These are phyloP conservation scores for Amanita molliuscula DNA, from an alignment of 768 basidiomycete species.

Conservation along the genomic window DNA sequence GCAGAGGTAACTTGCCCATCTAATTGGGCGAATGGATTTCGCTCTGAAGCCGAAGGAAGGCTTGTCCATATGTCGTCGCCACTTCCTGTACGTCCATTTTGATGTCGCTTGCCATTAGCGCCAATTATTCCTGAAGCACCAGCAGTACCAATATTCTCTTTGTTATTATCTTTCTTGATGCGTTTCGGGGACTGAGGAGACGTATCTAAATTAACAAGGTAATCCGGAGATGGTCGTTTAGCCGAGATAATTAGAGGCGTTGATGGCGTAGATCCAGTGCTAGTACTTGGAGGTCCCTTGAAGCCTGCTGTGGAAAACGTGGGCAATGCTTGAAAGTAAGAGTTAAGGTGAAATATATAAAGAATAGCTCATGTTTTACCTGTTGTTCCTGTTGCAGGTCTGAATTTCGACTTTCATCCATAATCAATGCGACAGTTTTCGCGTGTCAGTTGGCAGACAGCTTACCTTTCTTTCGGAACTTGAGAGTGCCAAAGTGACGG, in stretches of 20 bases:
- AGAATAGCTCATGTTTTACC: not conserved
- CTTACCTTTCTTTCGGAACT: not conserved
- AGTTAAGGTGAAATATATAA: not conserved
- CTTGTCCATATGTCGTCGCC: not conserved
- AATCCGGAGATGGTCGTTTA: constrained; percentile 12
- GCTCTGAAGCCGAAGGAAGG: constrained; percentile 6
- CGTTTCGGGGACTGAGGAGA: constrained; percentile 12
- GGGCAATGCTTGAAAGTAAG: not conserved
- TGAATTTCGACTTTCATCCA: constrained; percentile 29
- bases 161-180: constrained; percentile 8
- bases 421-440: constrained; percentile 1
- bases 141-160: constrained; percentile 7
- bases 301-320: not conserved
- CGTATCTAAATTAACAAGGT: constrained; percentile 8
- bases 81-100: not conserved
- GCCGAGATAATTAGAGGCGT: not conserved
- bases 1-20: constrained; percentile 14
- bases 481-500: not conserved
- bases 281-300: not conserved
- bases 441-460: not conserved
- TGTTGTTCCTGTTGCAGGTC: constrained; percentile 23
- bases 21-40: constrained; percentile 17
- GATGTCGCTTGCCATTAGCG: not conserved
- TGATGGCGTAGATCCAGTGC: constrained; percentile 1
- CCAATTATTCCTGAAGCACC: not conserved